These are phyloP conservation scores for Gloeostereum incarnatum DNA, from an alignment of 768 basidiomycete species.

Conservation along the genomic window DNA sequence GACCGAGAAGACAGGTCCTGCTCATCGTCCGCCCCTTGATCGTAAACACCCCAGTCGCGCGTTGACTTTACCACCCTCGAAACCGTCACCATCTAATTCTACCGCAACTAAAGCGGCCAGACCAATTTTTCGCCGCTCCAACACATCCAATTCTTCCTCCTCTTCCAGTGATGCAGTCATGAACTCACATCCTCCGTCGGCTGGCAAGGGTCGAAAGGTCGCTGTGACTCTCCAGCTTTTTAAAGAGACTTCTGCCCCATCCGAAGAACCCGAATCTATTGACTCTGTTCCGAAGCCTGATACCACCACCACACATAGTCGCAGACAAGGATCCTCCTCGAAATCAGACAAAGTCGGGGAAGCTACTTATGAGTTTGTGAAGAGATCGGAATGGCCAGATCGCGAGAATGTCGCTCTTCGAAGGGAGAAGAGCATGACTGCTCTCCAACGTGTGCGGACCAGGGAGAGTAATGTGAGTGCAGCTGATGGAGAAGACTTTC, in stretches of 20 bases:
- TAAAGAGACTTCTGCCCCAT: slow-evolving; percentile 53
- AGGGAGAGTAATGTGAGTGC: slow-evolving; percentile 28
- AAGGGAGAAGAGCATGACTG: slow-evolving; percentile 57
- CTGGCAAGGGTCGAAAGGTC: slow-evolving; percentile 71
- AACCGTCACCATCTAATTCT: neutral
- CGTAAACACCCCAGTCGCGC: no score
- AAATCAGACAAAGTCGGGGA: slow-evolving; percentile 44
- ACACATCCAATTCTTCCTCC: slow-evolving; percentile 23
- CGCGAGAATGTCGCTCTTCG: slow-evolving; percentile 64
- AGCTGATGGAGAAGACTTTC: slow-evolving; percentile 17
- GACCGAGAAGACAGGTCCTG: no score
- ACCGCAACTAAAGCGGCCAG: slow-evolving; percentile 21
- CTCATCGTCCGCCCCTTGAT: no score
- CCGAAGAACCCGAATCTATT: slow-evolving; percentile 20
- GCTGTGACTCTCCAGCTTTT: slow-evolving; percentile 77
- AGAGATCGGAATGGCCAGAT: slow-evolving; percentile 80
- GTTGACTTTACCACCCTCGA: slow-evolving; percentile 8
- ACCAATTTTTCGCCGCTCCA: slow-evolving; percentile 22
- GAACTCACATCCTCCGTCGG: slow-evolving; percentile 17
- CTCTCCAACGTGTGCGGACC: slow-evolving; percentile 46
- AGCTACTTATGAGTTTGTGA: slow-evolving; percentile 72
- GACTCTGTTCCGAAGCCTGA: slow-evolving; percentile 23
- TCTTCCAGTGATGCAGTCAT: slow-evolving; percentile 19
- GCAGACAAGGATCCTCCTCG: slow-evolving; percentile 10
- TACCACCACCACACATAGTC: no score